These are phyloP conservation scores for Corylus avellana DNA, from an alignment of 306 rosid genomes.

Conservation along the genomic window DNA sequence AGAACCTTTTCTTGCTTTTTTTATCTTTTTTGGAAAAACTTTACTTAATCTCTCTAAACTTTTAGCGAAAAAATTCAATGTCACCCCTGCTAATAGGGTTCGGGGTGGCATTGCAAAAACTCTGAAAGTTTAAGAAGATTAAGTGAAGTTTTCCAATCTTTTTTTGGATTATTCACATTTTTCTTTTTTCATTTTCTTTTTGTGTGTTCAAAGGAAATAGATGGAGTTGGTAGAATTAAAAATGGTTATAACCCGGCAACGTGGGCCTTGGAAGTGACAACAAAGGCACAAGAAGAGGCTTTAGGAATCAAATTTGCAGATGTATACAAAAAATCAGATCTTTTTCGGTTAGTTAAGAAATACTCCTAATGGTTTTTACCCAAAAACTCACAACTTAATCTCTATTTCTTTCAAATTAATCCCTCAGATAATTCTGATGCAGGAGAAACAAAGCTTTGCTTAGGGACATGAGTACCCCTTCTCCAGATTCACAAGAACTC, in stretches of 20 bases:
- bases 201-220: constrained; percentile 19
- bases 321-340: constrained; percentile 41
- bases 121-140: no score
- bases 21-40: no score
- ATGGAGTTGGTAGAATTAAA: constrained; percentile 28
- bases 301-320: constrained; percentile 40
- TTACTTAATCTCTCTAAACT: no score
- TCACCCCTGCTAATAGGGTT: no score
- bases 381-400: not conserved
- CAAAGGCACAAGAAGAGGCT: constrained; percentile 41
- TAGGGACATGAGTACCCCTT: constrained; percentile 35
- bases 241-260: constrained; percentile 51
- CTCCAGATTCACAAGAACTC: constrained; percentile 35
- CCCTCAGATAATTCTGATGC: constrained; percentile 1
- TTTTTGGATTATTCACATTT: not conserved
- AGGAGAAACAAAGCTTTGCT: constrained; percentile 45
- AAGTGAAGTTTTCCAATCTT: not conserved
- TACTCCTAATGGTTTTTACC: not conserved
- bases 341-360: not conserved
- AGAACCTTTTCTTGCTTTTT: no score
- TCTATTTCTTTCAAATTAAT: not conserved
- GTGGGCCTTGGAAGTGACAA: constrained; percentile 56
- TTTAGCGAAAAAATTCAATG: no score
- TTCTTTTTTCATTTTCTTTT: not conserved
- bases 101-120: no score